Conservation (phyloP, 2,329 filamentous ascomycete genomes). For the Botrytis paeoniae region DNA sequence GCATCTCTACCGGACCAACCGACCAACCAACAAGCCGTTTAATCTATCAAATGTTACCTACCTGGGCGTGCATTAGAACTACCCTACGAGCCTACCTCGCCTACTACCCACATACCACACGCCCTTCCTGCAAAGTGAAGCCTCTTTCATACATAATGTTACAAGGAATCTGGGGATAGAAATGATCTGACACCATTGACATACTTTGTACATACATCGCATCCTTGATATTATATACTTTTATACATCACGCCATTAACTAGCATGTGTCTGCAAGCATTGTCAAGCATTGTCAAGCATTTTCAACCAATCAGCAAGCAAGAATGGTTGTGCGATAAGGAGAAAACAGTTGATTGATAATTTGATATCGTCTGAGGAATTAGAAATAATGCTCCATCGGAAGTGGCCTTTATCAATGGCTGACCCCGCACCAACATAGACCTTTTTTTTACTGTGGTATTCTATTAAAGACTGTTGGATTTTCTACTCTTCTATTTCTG, state of each 20-base stretch:
- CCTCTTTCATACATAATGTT: neutral
- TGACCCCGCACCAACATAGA: neutral
- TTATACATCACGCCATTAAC: slow-evolving; percentile 2
- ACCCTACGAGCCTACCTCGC: no score
- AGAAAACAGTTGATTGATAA: slow-evolving; percentile 1
- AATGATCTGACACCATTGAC: neutral
- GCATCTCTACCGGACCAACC: neutral
- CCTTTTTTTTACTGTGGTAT: neutral
- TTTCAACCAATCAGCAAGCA: neutral
- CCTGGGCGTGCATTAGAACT: neutral
- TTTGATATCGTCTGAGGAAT: neutral
- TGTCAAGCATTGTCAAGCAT: neutral
- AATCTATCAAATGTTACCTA: neutral
- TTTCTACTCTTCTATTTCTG: neutral
- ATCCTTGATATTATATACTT: neutral
- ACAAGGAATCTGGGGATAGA: neutral
- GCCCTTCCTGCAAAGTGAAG: slow-evolving; percentile 2
- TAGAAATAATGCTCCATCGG: neutral
- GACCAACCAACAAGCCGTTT: neutral
- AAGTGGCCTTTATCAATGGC: neutral
- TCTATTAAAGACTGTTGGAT: neutral
- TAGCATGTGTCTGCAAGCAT: neutral
- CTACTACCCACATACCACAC: neutral
- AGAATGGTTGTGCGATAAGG: neutral
- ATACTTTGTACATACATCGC: neutral